A percentile compares a stretch with the other conserved stretches of the same genome.
Evolutionary conservation across 768 basidiomycete species (phyloP).

Genomic region (Neoboletus subvelutipes): DNA sequence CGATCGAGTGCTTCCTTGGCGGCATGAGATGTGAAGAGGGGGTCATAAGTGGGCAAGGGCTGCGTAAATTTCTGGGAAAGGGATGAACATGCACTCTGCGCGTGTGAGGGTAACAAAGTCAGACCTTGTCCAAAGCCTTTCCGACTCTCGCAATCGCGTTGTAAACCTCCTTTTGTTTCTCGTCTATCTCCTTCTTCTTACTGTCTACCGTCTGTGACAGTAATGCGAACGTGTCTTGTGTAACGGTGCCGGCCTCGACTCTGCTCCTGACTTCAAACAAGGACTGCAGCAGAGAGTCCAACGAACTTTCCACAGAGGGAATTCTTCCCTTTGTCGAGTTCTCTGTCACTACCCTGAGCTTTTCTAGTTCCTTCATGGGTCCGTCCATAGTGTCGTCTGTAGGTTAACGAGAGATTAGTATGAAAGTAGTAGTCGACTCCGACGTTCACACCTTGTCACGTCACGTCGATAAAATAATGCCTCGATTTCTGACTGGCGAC

Average conservation of each 20-base stretch:
- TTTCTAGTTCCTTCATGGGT: constrained; percentile 74
- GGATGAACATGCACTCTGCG: constrained; percentile 7
- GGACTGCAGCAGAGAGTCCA: constrained; percentile 62
- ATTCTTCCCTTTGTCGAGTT: constrained; percentile 49
- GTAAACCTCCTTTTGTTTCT: constrained; percentile 87
- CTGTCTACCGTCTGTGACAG: constrained; percentile 61
- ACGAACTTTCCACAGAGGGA: constrained; percentile 53
- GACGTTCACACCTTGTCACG: constrained; percentile 20
- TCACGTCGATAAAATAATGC: constrained; percentile 41
- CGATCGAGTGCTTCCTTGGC: constrained; percentile 63
- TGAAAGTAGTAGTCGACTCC: not conserved
- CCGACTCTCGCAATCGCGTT: constrained; percentile 73
- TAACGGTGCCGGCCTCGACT: constrained; percentile 46
- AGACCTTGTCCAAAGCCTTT: constrained; percentile 89
- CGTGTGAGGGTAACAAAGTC: constrained; percentile 13
- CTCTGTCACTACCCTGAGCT: constrained; percentile 64
- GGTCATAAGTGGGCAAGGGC: constrained; percentile 61
- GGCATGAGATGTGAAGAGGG: constrained; percentile 61
- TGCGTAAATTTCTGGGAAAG: constrained; percentile 56
- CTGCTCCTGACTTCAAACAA: constrained; percentile 56
- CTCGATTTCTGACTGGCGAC: constrained; percentile 73
- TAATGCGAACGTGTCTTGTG: constrained; percentile 48
- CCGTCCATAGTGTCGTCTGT: constrained; percentile 55
- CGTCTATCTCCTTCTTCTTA: constrained; percentile 82
- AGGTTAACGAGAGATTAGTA: not conserved